Evolutionary conservation across 2,329 filamentous ascomycete genomes (phyloP).

Genomic region (Juglanconis juglandina): DNA sequence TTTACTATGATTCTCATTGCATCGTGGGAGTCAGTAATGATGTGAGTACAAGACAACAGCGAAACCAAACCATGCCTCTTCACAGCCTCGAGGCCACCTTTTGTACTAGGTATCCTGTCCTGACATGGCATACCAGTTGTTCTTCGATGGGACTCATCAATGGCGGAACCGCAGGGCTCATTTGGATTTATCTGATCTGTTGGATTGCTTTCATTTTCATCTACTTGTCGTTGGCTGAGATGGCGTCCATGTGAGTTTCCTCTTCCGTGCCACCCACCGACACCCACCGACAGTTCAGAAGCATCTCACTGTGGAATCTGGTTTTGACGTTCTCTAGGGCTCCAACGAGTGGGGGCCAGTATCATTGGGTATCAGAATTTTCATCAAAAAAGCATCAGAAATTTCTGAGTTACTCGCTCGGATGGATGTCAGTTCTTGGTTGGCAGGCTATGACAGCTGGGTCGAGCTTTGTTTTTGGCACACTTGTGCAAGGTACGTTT

Average conservation of each 20-base stretch:
- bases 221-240: constrained; percentile 38
- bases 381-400: constrained; percentile 46
- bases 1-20: constrained; percentile 51
- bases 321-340: constrained; percentile 26
- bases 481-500: neutral
- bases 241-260: constrained; percentile 36
- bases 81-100: too few relatives aligned
- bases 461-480: neutral
- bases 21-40: constrained; percentile 50
- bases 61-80: too few relatives aligned
- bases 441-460: constrained; percentile 33
- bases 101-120: neutral
- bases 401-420: constrained; percentile 49
- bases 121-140: neutral
- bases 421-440: constrained; percentile 43
- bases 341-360: constrained; percentile 24
- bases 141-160: constrained; percentile 38
- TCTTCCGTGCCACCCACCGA: too few relatives aligned
- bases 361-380: constrained; percentile 56
- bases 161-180: constrained; percentile 50
- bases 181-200: constrained; percentile 48
- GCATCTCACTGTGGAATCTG: too few relatives aligned
- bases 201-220: constrained; percentile 45
- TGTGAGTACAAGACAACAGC: constrained; percentile 22
- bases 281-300: too few relatives aligned